Conservation (phyloP, 352 stramenopile genomes). For the Thalassiosira hispida region DNA sequence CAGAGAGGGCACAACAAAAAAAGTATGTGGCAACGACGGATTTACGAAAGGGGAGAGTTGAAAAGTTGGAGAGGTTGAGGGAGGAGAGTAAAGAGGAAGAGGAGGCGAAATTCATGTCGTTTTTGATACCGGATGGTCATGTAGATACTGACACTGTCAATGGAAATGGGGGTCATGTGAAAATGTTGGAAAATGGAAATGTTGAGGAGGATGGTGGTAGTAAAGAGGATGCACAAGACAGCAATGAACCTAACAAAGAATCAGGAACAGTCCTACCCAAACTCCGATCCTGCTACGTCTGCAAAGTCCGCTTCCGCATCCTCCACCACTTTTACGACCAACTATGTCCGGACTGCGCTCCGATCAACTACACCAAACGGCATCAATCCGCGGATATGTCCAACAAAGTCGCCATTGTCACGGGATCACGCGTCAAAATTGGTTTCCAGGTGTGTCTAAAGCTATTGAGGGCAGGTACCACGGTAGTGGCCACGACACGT, state of each 20-base stretch:
- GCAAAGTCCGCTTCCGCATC: conserved; percentile 90
- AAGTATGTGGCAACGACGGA: conserved; percentile 93
- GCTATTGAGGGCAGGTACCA: conserved; percentile 88
- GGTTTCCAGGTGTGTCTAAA: conserved; percentile 94
- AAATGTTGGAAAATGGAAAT: conserved; percentile 55
- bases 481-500: conserved; percentile 91
- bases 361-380: conserved; percentile 93
- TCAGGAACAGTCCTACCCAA: conserved; percentile 83
- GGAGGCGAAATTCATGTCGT: conserved; percentile 75
- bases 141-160: conserved; percentile 57
- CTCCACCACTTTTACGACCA: conserved; percentile 94
- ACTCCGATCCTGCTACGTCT: conserved; percentile 93
- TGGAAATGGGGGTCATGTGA: conserved; percentile 25
- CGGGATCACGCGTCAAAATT: conserved; percentile 94
- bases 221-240: conserved; percentile 10
- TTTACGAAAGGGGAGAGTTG: conserved; percentile 89
- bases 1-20: conserved; percentile 80
- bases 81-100: conserved; percentile 88
- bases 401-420: conserved; percentile 90
- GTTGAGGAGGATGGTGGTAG: conserved; percentile 9
- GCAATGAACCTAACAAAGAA: conserved; percentile 37
- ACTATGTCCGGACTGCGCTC: conserved; percentile 91
- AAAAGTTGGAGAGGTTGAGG: conserved; percentile 91
- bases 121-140: conserved; percentile 91
- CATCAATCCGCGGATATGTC: conserved; percentile 88